Percentiles rank a stretch among this genome's conserved stretches.
phyloP scores from a whole-genome alignment of 768 basidiomycete species.

The Pulveroboletus sp. region DNA sequence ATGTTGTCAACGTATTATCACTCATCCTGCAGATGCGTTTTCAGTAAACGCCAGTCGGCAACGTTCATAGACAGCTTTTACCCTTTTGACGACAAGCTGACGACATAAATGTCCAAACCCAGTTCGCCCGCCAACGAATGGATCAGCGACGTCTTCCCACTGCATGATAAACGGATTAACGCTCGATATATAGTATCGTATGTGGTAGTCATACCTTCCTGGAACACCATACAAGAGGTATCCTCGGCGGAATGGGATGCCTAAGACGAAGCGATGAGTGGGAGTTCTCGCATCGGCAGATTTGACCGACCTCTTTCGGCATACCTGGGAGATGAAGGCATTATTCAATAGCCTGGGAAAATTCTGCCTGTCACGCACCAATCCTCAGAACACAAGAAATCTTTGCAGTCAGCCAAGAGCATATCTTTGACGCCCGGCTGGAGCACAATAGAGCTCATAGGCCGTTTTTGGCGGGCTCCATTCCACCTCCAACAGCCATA shows the following conservation, averaged over 20 bases:
- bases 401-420: conserved; percentile 82
- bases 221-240: conserved; percentile 83
- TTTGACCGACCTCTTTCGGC: conserved; percentile 71
- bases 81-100: conserved; percentile 86
- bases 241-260: conserved; percentile 84
- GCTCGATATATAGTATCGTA: neutral
- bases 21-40: conserved; percentile 59
- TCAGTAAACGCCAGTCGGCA: conserved; percentile 6
- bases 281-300: conserved; percentile 15
- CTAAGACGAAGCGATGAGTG: conserved; percentile 34
- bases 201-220: conserved; percentile 52
- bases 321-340: conserved; percentile 53
- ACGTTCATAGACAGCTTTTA: conserved; percentile 29
- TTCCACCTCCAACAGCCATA: conserved; percentile 85
- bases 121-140: conserved; percentile 83
- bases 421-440: conserved; percentile 89
- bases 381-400: conserved; percentile 79
- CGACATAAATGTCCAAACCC: conserved; percentile 86
- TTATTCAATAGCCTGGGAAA: conserved; percentile 17
- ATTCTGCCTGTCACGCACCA: conserved; percentile 51
- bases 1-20: conserved; percentile 79
- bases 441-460: conserved; percentile 88
- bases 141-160: conserved; percentile 83
- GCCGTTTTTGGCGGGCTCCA: conserved; percentile 81
- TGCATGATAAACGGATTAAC: conserved; percentile 29